These are phyloP conservation scores for Saccharata proteae DNA, from an alignment of 2,329 filamentous ascomycete genomes.

Conservation along the genomic window DNA sequence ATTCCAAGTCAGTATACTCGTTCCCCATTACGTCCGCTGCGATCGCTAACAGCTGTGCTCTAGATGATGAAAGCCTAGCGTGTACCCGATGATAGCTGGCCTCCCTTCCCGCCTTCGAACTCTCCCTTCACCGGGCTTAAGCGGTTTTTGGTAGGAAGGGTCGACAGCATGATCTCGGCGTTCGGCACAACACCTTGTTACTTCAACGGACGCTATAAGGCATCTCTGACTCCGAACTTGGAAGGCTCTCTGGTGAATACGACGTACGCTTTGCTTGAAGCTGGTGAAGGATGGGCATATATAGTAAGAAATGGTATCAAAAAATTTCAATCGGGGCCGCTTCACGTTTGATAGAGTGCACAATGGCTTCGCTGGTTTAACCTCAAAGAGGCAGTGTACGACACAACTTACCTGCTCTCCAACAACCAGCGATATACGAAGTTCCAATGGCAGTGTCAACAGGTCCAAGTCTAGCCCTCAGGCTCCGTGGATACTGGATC, in stretches of 20 bases:
- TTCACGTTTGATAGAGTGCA: no score
- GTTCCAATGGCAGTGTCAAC: slow-evolving; percentile 7
- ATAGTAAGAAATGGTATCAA: no score
- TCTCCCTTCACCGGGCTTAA: slow-evolving; percentile 86
- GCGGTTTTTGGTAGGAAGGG: slow-evolving; percentile 61
- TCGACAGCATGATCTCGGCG: slow-evolving; percentile 88
- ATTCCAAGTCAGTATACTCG: slow-evolving; percentile 64
- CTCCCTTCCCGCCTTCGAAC: slow-evolving; percentile 55
- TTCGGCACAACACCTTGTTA: slow-evolving; percentile 99
- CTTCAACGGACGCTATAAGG: slow-evolving; percentile 89
- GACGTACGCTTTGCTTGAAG: no score
- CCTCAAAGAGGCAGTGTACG: no score
- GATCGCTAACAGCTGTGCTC: slow-evolving; percentile 19
- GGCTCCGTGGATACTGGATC: slow-evolving; percentile 21
- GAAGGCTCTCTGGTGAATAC: no score
- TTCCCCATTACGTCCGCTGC: slow-evolving; percentile 3
- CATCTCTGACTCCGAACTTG: slow-evolving; percentile 77
- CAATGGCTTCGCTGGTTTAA: no score
- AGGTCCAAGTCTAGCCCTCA: slow-evolving; percentile 6
- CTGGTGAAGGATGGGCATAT: no score
- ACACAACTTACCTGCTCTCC: no score
- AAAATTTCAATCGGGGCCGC: no score
- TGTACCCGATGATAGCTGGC: slow-evolving; percentile 78
- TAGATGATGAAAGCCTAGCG: slow-evolving; percentile 99
- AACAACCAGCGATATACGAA: slow-evolving; percentile 4